Evolutionary conservation across 176 grass and related monocot species (phyloP).

Genomic region (Triticum monococcum): DNA sequence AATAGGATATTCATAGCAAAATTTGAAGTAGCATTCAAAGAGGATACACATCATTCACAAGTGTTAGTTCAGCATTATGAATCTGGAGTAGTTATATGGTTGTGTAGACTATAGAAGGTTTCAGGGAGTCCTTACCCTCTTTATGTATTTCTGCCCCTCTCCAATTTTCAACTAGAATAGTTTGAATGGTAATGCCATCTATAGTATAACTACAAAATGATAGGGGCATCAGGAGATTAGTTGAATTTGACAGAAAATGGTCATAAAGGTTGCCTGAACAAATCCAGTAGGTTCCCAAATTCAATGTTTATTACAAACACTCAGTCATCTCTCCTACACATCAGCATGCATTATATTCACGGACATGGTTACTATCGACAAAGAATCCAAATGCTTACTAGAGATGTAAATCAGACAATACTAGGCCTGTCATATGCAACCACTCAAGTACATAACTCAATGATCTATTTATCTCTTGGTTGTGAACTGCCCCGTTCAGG

Average conservation of each 20-base stretch:
- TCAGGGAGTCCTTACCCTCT: slow-evolving; percentile 10
- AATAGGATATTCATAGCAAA: slow-evolving; percentile 50
- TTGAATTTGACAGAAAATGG: slow-evolving; percentile 14
- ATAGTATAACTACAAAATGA: neutral
- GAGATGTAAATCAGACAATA: neutral
- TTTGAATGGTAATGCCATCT: neutral
- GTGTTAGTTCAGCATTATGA: slow-evolving; percentile 10
- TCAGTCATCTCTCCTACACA: slow-evolving; percentile 12
- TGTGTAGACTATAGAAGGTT: slow-evolving; percentile 33
- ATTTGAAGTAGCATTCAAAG: slow-evolving; percentile 15
- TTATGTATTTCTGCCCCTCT: neutral
- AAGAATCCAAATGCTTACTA: slow-evolving; percentile 7
- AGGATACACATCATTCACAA: slow-evolving; percentile 12
- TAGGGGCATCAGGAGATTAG: neutral
- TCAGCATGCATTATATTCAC: slow-evolving; percentile 19
- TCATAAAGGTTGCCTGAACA: neutral
- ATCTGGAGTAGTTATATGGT: slow-evolving; percentile 24
- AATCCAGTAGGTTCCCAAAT: neutral
- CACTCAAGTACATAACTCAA: slow-evolving; percentile 29
- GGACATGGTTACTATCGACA: neutral
- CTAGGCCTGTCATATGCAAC: neutral
- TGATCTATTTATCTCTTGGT: slow-evolving; percentile 28
- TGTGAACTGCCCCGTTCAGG: slow-evolving; percentile 11
- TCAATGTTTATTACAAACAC: neutral
- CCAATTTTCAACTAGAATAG: slow-evolving; percentile 11